Conservation (phyloP, 176 grass and related monocot species). For the Chrysopogon serrulatus region DNA sequence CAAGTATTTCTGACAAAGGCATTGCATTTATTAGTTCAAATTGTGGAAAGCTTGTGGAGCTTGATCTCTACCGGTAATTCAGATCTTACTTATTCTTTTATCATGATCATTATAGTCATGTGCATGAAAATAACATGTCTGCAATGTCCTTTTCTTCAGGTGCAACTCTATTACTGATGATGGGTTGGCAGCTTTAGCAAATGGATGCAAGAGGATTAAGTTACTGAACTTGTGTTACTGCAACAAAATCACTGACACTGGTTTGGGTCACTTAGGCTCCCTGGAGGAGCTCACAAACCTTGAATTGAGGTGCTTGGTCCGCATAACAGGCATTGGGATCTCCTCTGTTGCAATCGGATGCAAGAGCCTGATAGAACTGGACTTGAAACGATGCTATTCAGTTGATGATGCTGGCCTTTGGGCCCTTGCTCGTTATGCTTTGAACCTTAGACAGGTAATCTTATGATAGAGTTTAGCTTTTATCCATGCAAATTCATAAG, state of each 20-base stretch:
- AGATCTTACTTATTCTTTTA: background rate
- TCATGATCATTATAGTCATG: background rate
- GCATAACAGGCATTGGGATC: constrained; percentile 70
- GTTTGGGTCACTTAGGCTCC: constrained; percentile 66
- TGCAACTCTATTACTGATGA: constrained; percentile 71
- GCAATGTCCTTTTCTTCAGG: constrained; percentile 28
- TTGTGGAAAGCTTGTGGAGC: constrained; percentile 64
- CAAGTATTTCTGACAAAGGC: constrained; percentile 65
- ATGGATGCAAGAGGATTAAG: constrained; percentile 79
- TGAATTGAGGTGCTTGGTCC: constrained; percentile 68
- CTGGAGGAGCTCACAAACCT: constrained; percentile 79
- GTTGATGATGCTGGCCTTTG: constrained; percentile 76
- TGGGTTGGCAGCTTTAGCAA: constrained; percentile 70
- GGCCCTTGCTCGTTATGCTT: constrained; percentile 72
- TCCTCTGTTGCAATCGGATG: constrained; percentile 62
- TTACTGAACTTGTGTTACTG: constrained; percentile 92
- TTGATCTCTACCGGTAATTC: constrained; percentile 88
- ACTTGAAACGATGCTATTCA: constrained; percentile 81
- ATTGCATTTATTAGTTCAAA: constrained; percentile 72
- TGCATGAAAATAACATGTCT: background rate
- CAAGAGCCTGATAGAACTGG: constrained; percentile 65
- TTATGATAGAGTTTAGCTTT: background rate
- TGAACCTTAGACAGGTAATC: constrained; percentile 90
- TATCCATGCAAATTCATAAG: background rate
- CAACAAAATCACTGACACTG: constrained; percentile 74